These are phyloP conservation scores for Ganoderma lucidum DNA, from an alignment of 1,284 basidiomycete genomes.

Conservation along the genomic window DNA sequence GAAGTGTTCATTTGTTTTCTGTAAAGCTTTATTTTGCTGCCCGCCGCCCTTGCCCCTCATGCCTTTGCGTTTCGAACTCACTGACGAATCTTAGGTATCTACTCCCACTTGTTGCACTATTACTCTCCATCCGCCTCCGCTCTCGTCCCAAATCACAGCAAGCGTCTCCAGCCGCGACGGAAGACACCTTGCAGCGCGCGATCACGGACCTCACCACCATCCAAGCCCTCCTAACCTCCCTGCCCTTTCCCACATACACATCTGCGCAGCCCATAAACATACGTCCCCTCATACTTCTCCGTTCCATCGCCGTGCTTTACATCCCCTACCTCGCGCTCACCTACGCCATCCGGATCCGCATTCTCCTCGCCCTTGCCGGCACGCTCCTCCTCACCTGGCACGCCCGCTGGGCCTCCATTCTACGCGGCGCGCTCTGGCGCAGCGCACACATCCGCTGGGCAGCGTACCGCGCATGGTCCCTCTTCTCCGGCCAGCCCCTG, in stretches of 20 bases:
- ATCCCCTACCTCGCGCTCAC: conserved; percentile 68
- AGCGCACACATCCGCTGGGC: conserved; percentile 76
- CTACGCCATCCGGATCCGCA: conserved; percentile 60
- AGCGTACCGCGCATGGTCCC: conserved; percentile 55
- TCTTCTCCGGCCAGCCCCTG: conserved; percentile 61
- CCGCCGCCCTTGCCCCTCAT: too few relatives aligned
- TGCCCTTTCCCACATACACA: conserved; percentile 26
- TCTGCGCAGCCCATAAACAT: conserved; percentile 37
- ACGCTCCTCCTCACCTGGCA: conserved; percentile 67
- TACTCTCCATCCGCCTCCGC: conserved; percentile 44
- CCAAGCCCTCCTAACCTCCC: conserved; percentile 55
- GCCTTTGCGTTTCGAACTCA: background rate
- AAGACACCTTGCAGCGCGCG: conserved; percentile 64
- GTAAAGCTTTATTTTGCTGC: too few relatives aligned
- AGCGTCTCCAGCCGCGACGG: conserved; percentile 56
- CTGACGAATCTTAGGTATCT: conserved; percentile 46
- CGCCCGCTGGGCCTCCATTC: conserved; percentile 67
- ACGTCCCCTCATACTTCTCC: conserved; percentile 48
- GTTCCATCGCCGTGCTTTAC: conserved; percentile 58
- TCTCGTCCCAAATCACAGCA: conserved; percentile 38
- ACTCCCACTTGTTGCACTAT: conserved; percentile 50
- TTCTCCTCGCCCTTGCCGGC: conserved; percentile 67
- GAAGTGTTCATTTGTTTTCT: too few relatives aligned
- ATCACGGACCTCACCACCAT: conserved; percentile 65
- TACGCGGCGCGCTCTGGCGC: conserved; percentile 62